These are phyloP conservation scores for Ogataea polymorpha DNA, from an alignment of 805 yeast species.

Conservation along the genomic window DNA sequence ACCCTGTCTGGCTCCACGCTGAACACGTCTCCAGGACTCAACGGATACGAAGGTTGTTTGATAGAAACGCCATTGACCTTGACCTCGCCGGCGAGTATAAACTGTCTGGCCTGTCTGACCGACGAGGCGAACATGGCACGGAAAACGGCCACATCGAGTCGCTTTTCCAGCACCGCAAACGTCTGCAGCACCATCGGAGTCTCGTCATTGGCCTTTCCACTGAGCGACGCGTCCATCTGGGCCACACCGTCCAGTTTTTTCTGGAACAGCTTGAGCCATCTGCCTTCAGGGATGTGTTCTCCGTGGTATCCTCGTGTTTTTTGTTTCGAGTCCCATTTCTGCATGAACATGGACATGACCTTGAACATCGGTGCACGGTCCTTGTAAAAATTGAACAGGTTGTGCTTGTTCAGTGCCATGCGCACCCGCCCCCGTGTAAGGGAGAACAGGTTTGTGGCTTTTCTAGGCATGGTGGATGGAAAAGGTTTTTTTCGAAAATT, in stretches of 20 bases:
- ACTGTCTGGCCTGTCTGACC: conserved; percentile 90
- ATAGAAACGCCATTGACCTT: conserved; percentile 80
- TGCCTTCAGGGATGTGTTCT: conserved; percentile 80
- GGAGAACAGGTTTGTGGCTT: conserved; percentile 29
- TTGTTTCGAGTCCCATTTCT: conserved; percentile 86
- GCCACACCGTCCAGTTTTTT: conserved; percentile 80
- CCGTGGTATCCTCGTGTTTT: conserved; percentile 96
- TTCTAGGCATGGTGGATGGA: conserved; percentile 28
- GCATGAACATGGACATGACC: conserved; percentile 77
- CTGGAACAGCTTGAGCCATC: conserved; percentile 72
- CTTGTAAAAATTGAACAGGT: conserved; percentile 83
- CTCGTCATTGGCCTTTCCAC: conserved; percentile 46
- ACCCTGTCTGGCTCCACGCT: conserved; percentile 84
- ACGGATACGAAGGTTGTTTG: conserved; percentile 72
- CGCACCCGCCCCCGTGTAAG: conserved; percentile 53
- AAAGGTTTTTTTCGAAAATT: conserved; percentile 4
- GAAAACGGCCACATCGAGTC: conserved; percentile 87
- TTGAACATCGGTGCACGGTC: conserved; percentile 52
- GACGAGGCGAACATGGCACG: conserved; percentile 93
- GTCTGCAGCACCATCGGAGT: conserved; percentile 90
- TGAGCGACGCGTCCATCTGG: conserved; percentile 77
- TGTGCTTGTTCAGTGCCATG: conserved; percentile 87
- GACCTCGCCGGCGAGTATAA: conserved; percentile 76
- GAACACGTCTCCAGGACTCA: conserved; percentile 84
- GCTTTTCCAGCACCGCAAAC: conserved; percentile 79